These are phyloP conservation scores for Curvularia eragrostidis DNA, from an alignment of 2,329 filamentous ascomycete genomes.

Conservation along the genomic window DNA sequence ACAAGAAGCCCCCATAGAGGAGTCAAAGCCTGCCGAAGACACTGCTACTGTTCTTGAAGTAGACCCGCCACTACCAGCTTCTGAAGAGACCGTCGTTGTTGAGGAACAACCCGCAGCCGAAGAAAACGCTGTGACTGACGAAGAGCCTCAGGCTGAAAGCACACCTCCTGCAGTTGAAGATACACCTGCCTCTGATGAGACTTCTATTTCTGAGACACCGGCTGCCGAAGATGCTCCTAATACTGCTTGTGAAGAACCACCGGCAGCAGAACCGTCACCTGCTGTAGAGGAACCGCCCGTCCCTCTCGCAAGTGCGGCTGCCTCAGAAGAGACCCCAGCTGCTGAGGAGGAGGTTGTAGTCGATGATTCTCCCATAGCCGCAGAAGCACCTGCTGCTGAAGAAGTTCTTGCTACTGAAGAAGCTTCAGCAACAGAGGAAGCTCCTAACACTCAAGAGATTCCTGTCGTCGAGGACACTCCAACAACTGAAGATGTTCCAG, in stretches of 20 bases:
- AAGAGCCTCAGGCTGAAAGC: neutral
- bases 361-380: conserved; percentile 6
- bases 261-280: conserved; percentile 1
- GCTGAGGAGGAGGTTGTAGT: conserved; percentile 3
- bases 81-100: neutral
- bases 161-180: conserved; percentile 2
- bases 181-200: neutral
- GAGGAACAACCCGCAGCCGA: conserved; percentile 1
- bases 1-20: neutral
- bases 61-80: neutral
- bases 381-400: neutral
- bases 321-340: neutral
- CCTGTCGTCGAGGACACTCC: neutral
- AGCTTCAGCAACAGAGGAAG: neutral
- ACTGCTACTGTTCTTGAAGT: neutral
- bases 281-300: neutral
- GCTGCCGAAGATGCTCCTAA: neutral
- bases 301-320: neutral
- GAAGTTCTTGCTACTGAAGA: conserved; percentile 6
- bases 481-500: neutral
- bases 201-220: neutral
- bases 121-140: neutral
- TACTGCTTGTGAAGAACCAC: neutral
- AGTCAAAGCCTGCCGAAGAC: conserved; percentile 3
- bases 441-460: neutral